Conservation (phyloP, 2,329 filamentous ascomycete genomes). For the Ilyonectria destructans region DNA sequence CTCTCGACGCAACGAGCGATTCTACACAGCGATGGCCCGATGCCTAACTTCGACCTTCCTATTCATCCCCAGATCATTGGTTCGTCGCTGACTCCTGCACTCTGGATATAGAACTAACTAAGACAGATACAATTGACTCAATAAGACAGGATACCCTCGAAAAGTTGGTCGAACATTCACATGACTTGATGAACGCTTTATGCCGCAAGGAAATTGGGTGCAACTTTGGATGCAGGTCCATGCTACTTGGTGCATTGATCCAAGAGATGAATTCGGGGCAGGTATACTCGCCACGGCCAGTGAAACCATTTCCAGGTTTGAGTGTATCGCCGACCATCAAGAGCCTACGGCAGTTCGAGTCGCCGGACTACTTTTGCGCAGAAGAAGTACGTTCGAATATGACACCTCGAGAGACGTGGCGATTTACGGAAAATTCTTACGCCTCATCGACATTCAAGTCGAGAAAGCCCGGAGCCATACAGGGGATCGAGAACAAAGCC, state of each 20-base stretch:
- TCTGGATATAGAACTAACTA: neutral
- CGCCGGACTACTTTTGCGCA: neutral
- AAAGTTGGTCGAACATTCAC: neutral
- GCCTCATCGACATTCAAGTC: neutral
- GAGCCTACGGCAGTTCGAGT: neutral
- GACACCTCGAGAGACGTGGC: neutral
- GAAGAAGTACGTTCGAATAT: neutral
- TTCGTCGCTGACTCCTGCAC: neutral
- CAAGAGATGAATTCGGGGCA: conserved; percentile 2
- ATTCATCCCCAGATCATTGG: conserved; percentile 23
- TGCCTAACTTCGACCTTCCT: conserved; percentile 17
- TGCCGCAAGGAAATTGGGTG: conserved; percentile 11
- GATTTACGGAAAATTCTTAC: neutral
- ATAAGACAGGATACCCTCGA: neutral
- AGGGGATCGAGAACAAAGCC: neutral
- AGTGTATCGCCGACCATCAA: neutral
- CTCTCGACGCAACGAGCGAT: conserved; percentile 20
- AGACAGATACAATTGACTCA: conserved; percentile 6
- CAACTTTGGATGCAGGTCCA: conserved; percentile 21
- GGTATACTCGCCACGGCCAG: conserved; percentile 16
- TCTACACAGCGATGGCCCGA: neutral
- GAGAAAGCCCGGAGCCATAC: neutral
- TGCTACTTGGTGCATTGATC: conserved; percentile 22
- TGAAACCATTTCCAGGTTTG: conserved; percentile 2
- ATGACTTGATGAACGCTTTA: neutral